These are phyloP conservation scores for Talaromyces sp. DNA, from an alignment of 2,329 filamentous ascomycete genomes.

Conservation along the genomic window DNA sequence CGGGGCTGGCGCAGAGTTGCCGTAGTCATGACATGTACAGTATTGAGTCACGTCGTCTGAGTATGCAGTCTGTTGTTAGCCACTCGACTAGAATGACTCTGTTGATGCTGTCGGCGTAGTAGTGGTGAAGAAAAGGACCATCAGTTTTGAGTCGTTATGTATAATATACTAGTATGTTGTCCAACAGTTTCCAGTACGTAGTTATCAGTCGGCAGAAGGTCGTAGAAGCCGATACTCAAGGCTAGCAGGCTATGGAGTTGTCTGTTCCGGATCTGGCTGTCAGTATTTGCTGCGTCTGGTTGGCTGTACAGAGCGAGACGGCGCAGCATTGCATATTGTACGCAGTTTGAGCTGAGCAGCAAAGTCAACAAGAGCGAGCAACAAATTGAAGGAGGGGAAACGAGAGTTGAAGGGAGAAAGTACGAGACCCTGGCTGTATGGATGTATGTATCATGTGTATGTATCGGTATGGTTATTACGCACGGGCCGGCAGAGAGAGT, in stretches of 20 bases:
- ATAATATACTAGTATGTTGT: neutral
- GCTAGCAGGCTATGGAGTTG: neutral
- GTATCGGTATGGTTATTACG: neutral
- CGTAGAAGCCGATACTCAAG: neutral
- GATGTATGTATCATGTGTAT: neutral
- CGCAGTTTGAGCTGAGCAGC: neutral
- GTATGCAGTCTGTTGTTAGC: neutral
- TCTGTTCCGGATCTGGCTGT: neutral
- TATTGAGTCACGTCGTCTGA: neutral
- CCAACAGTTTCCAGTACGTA: neutral
- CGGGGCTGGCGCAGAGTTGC: conserved; percentile 3
- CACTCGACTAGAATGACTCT: neutral
- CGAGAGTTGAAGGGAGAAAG: neutral
- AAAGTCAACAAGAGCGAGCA: neutral
- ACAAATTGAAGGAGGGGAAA: neutral
- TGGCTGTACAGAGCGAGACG: neutral
- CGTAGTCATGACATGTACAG: neutral
- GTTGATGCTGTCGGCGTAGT: neutral
- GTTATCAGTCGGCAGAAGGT: neutral
- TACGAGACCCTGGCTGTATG: neutral
- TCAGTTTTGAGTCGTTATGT: neutral
- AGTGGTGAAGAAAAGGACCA: neutral
- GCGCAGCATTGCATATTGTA: neutral
- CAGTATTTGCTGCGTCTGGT: neutral
- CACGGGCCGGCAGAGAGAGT: too few species aligned